Evolutionary conservation across 768 basidiomycete genomes (phyloP).

Genomic region (Calvatia gigantea): DNA sequence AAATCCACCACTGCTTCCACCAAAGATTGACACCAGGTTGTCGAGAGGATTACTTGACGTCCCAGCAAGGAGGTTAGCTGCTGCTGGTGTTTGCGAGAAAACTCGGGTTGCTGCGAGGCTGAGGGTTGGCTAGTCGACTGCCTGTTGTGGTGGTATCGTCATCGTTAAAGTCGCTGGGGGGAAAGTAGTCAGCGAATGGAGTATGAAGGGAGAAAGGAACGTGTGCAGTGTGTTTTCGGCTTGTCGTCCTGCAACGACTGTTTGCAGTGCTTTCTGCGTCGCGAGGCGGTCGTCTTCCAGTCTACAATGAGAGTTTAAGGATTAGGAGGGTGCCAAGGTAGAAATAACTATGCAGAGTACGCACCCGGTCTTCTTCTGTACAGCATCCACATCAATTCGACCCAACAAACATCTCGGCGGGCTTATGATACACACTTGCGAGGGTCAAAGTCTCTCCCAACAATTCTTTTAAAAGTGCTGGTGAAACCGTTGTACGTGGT

Average conservation of each 20-base stretch:
- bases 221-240: conserved; percentile 84
- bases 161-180: conserved; percentile 53
- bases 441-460: conserved; percentile 85
- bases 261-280: conserved; percentile 83
- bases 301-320: conserved; percentile 28
- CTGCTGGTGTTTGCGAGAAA: conserved; percentile 67
- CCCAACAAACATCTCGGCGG: conserved; percentile 96
- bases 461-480: conserved; percentile 86
- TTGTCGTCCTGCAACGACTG: conserved; percentile 87
- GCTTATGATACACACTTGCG: conserved; percentile 98
- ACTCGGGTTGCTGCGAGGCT: conserved; percentile 78
- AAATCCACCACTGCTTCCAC: conserved; percentile 10
- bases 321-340: background rate
- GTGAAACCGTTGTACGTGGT: conserved; percentile 85
- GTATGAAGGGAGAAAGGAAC: background rate
- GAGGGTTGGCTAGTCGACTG: conserved; percentile 63
- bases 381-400: conserved; percentile 77
- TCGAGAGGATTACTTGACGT: conserved; percentile 88
- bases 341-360: conserved; percentile 23
- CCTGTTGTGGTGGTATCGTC: conserved; percentile 66
- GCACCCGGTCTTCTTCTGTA: conserved; percentile 64
- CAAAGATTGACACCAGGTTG: conserved; percentile 92
- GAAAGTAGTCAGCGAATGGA: background rate
- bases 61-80: conserved; percentile 69
- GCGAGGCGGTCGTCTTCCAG: conserved; percentile 68